Percentiles rank a stretch among this genome's conserved stretches.
Evolutionary conservation across 805 yeast species (phyloP).

Genomic region (Saccharomycopsis schoenii): DNA sequence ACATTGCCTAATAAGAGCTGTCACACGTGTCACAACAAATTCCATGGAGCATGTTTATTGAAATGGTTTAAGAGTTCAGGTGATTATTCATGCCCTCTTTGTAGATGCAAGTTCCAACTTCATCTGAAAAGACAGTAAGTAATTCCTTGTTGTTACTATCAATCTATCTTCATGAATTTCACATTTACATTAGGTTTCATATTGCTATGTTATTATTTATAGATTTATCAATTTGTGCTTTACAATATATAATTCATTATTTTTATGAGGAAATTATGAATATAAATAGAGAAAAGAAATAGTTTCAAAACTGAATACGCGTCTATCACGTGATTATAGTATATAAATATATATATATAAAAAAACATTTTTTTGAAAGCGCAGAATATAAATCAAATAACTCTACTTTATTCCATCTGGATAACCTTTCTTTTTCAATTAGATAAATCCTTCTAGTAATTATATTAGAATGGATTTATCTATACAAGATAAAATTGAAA

Average conservation of each 20-base stretch:
- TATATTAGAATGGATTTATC: neutral
- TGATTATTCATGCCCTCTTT: constrained; percentile 86
- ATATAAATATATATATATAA: too few species aligned
- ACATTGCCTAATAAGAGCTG: constrained; percentile 85
- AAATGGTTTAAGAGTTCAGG: constrained; percentile 97
- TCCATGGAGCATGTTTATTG: constrained; percentile 91
- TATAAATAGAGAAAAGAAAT: too few species aligned
- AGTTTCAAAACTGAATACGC: too few species aligned
- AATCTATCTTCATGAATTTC: neutral
- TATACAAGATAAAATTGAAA: neutral
- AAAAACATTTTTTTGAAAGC: neutral
- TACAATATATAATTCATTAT: too few species aligned
- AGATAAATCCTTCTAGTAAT: too few species aligned
- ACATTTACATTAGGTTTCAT: neutral
- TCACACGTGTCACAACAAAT: constrained; percentile 83
- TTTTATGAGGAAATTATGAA: neutral
- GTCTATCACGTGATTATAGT: neutral
- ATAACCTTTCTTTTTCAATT: neutral
- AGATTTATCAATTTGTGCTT: too few species aligned
- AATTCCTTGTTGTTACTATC: neutral
- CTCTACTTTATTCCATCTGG: neutral
- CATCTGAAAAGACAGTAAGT: neutral
- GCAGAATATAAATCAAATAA: neutral
- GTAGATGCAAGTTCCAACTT: constrained; percentile 54
- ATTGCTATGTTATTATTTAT: too few species aligned